phyloP scores from a whole-genome alignment of 345 rosid genomes.

The Firmiana major region DNA sequence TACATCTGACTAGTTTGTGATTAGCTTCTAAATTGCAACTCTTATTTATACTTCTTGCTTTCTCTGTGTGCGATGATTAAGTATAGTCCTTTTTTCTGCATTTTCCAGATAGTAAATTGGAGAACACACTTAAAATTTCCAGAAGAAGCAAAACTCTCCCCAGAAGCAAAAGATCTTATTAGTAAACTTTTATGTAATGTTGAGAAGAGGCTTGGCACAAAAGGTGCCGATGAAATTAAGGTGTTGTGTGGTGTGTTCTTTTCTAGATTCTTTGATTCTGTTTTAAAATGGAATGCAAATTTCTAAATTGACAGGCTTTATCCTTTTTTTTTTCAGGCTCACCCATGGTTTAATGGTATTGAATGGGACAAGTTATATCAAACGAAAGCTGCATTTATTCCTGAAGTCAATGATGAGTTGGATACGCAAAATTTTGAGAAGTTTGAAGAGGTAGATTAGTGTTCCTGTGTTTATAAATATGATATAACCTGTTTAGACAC shows the following conservation, averaged over 20 bases:
- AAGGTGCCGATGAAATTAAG: constrained; percentile 91
- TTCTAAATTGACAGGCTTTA: constrained; percentile 17
- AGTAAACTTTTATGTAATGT: constrained; percentile 91
- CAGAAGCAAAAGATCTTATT: constrained; percentile 85
- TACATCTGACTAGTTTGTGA: not conserved
- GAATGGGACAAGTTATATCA: constrained; percentile 89
- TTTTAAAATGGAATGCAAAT: constrained; percentile 9
- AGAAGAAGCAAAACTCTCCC: constrained; percentile 88
- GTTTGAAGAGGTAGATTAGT: constrained; percentile 78
- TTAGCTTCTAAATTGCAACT: not conserved
- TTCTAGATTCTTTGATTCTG: constrained; percentile 28
- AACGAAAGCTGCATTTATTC: constrained; percentile 92
- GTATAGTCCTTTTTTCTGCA: not conserved
- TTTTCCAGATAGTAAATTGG: constrained; percentile 90
- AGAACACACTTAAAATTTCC: constrained; percentile 93
- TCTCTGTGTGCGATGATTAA: constrained; percentile 1
- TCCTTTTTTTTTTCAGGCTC: constrained; percentile 59
- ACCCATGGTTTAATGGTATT: constrained; percentile 79
- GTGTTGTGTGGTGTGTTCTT: constrained; percentile 55
- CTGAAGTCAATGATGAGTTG: constrained; percentile 92
- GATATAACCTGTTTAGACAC: not conserved
- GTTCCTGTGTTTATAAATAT: constrained; percentile 2
- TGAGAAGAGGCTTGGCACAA: constrained; percentile 84
- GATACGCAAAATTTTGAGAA: constrained; percentile 98
- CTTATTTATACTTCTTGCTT: not conserved